phyloP scores from a whole-genome alignment of 148 eudicot species.

The Suaeda aralocaspica region DNA sequence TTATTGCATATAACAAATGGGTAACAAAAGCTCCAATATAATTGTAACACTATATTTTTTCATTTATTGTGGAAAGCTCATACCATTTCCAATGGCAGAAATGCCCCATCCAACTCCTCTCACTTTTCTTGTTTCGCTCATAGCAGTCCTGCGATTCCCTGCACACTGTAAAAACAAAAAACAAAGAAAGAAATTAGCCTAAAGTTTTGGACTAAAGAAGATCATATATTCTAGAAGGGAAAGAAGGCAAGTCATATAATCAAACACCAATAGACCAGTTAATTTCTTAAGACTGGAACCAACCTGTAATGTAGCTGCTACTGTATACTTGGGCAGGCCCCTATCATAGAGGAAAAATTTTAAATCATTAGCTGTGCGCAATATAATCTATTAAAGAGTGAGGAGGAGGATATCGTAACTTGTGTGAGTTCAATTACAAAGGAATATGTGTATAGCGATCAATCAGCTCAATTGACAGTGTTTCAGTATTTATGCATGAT shows the following conservation, averaged over 20 bases:
- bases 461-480: background rate
- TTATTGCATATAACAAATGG: background rate
- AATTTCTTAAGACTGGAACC: background rate
- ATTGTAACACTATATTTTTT: background rate
- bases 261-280: background rate
- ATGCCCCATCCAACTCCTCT: constrained; percentile 97
- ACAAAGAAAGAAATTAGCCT: constrained; percentile 1
- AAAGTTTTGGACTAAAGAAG: background rate
- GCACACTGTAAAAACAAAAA: constrained; percentile 55
- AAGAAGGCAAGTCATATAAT: background rate
- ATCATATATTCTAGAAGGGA: background rate
- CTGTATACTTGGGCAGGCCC: constrained; percentile 74
- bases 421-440: background rate
- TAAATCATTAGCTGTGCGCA: constrained; percentile 15
- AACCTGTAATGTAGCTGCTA: constrained; percentile 87
- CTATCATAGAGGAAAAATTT: constrained; percentile 35
- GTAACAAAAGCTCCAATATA: background rate
- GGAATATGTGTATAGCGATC: background rate
- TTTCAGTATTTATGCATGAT: background rate
- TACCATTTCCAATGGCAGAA: constrained; percentile 93
- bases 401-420: background rate
- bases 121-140: constrained; percentile 81
- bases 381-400: background rate
- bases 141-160: constrained; percentile 94
- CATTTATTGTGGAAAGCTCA: constrained; percentile 13